A percentile compares a stretch with the other conserved stretches of the same genome.
Conservation (phyloP, 2,329 filamentous ascomycete species). For the Cryphonectria radicalis region DNA sequence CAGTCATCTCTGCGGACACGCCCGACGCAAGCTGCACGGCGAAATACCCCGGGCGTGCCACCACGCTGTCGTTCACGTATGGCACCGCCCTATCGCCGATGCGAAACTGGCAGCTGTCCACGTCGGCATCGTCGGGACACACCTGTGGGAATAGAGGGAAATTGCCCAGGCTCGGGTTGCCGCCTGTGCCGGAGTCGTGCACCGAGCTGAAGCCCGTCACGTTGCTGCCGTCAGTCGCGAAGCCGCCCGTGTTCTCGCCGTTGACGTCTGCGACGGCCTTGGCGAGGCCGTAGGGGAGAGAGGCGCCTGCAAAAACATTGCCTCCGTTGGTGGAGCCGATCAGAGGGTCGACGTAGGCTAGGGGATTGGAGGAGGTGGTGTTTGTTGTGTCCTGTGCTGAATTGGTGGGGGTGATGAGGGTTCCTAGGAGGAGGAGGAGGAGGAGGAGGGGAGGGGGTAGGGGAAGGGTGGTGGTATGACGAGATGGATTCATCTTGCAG, state of each 20-base stretch:
- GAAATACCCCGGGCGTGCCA: conserved; percentile 61
- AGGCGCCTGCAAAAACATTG: conserved; percentile 62
- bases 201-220: conserved; percentile 56
- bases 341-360: conserved; percentile 48
- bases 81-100: conserved; percentile 49
- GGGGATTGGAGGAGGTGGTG: conserved; percentile 28
- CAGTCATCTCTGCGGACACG: conserved; percentile 62
- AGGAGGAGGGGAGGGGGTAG: not conserved
- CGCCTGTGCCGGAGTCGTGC: conserved; percentile 51
- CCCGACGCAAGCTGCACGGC: conserved; percentile 57
- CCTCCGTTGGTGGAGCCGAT: conserved; percentile 61
- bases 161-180: conserved; percentile 50
- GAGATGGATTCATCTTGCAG: not conserved
- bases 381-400: conserved; percentile 15
- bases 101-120: conserved; percentile 61
- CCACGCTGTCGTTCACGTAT: conserved; percentile 47
- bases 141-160: conserved; percentile 51
- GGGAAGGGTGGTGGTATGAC: not conserved
- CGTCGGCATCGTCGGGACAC: conserved; percentile 46
- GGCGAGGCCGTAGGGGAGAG: conserved; percentile 58
- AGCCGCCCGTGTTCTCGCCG: conserved; percentile 50
- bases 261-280: conserved; percentile 60
- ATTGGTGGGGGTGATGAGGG: not conserved
- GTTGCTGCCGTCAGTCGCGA: conserved; percentile 50
- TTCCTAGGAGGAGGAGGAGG: not conserved